Evolutionary conservation across 1,284 basidiomycete species (phyloP).

Genomic region (Cutaneotrichosporon sp.): DNA sequence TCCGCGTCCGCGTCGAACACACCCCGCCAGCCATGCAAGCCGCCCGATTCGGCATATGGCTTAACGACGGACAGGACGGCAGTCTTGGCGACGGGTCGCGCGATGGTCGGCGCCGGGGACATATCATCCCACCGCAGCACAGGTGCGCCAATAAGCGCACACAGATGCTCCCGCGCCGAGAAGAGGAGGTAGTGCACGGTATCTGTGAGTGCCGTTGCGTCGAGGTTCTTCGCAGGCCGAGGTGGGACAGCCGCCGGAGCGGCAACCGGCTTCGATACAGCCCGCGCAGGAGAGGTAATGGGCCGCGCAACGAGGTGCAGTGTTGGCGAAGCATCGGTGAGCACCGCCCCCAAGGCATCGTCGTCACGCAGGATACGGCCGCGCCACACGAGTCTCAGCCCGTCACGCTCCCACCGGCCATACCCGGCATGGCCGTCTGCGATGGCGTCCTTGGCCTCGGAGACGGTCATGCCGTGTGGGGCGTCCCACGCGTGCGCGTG

Average conservation of each 20-base stretch:
- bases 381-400: constrained; percentile 41
- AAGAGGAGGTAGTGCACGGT: constrained; percentile 43
- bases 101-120: constrained; percentile 30
- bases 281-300: neutral
- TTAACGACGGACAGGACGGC: constrained; percentile 36
- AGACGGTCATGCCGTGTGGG: constrained; percentile 14
- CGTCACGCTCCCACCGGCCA: constrained; percentile 33
- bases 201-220: constrained; percentile 28
- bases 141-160: constrained; percentile 20
- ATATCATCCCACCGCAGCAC: constrained; percentile 34
- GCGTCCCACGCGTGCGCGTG: constrained; percentile 15
- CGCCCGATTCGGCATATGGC: constrained; percentile 19
- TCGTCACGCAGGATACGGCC: constrained; percentile 42
- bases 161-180: constrained; percentile 37
- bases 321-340: constrained; percentile 22
- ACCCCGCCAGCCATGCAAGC: constrained; percentile 22
- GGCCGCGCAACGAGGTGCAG: constrained; percentile 39
- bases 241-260: neutral
- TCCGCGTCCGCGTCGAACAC: constrained; percentile 26
- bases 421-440: constrained; percentile 28
- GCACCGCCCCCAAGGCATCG: constrained; percentile 31
- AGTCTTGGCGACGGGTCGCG: constrained; percentile 24
- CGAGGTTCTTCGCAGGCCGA: neutral
- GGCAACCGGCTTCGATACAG: no score
- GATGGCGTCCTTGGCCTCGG: constrained; percentile 33